Conservation (phyloP, 2,329 filamentous ascomycete genomes). For the Trichophyton verrucosum region DNA sequence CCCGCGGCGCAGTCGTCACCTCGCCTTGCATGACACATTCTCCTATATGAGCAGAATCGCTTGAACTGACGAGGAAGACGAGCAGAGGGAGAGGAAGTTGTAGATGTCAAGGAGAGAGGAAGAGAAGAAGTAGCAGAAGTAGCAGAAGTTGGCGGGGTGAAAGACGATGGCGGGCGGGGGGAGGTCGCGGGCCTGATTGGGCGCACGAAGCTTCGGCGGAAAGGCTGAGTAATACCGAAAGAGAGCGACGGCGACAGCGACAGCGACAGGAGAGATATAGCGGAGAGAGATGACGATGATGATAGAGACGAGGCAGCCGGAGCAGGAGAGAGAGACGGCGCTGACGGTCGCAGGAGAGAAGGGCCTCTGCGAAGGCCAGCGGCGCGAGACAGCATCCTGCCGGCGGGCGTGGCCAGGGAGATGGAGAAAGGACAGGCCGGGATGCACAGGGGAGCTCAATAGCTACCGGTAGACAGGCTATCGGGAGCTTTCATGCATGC, state of each 20-base stretch:
- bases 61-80: slow-evolving; percentile 22
- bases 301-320: not conserved
- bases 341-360: not conserved
- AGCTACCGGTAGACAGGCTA: not conserved
- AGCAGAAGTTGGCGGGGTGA: not conserved
- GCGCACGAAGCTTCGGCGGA: not conserved
- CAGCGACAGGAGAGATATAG: not conserved
- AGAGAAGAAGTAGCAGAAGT: no score
- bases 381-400: not conserved
- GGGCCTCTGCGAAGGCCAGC: not conserved
- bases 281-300: not conserved
- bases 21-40: slow-evolving; percentile 56
- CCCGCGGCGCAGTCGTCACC: slow-evolving; percentile 35
- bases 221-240: not conserved
- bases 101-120: not conserved
- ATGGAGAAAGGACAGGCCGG: not conserved
- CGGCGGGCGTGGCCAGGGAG: not conserved
- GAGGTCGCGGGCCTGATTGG: not conserved
- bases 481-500: not conserved
- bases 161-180: not conserved
- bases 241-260: not conserved
- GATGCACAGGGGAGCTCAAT: not conserved
- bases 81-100: slow-evolving; percentile 1
- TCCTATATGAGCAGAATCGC: slow-evolving; percentile 62
- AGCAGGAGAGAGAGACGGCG: not conserved